These are phyloP conservation scores for Ormosia semicastrata DNA, from an alignment of 306 rosid species.

Conservation along the genomic window DNA sequence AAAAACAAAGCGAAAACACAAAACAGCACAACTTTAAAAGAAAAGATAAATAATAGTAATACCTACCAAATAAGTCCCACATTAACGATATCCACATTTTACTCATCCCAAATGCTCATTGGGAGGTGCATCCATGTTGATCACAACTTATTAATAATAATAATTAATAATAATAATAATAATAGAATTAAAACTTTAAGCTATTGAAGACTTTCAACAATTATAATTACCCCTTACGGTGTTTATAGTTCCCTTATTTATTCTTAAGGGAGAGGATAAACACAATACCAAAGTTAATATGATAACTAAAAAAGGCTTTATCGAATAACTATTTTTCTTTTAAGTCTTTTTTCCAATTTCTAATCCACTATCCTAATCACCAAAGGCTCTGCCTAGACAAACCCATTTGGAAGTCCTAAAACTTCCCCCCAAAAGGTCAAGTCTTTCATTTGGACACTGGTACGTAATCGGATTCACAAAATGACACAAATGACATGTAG, in stretches of 20 bases:
- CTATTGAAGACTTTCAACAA: neutral
- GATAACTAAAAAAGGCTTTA: neutral
- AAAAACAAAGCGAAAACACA: too few species aligned
- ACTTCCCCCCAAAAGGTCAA: neutral
- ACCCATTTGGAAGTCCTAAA: neutral
- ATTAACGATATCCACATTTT: too few species aligned
- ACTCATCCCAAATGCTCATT: too few species aligned
- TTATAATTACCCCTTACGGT: neutral
- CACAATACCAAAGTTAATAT: neutral
- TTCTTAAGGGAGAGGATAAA: neutral
- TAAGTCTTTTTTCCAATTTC: neutral
- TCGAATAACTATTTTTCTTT: neutral
- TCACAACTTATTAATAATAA: neutral
- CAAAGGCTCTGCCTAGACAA: neutral
- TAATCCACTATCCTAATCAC: neutral
- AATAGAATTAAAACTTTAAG: neutral
- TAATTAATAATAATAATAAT: neutral
- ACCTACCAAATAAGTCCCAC: too few species aligned
- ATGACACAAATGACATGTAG: too few species aligned
- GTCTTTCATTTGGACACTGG: too few species aligned
- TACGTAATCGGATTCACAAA: too few species aligned
- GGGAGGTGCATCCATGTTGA: too few species aligned
- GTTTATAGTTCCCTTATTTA: neutral
- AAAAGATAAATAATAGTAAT: neutral
- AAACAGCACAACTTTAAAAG: too few species aligned